These are phyloP conservation scores for Arthrobotrys pseudoclavata DNA, from an alignment of 2,329 filamentous ascomycete genomes.

Conservation along the genomic window DNA sequence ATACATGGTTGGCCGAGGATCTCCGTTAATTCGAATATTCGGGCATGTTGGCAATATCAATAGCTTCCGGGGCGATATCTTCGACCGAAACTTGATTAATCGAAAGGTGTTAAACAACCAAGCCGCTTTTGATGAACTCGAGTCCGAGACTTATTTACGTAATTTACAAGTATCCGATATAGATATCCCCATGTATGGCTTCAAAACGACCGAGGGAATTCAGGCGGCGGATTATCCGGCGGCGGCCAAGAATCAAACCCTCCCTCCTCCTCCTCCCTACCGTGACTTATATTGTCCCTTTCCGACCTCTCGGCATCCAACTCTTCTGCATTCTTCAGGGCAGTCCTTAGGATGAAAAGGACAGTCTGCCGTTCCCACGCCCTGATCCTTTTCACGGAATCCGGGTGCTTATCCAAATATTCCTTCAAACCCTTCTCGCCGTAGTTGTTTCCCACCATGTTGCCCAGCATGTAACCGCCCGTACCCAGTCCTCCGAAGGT, in stretches of 20 bases:
- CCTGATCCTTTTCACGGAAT: conserved; percentile 2
- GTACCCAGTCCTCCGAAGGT: conserved; percentile 2
- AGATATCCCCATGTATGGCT: background rate
- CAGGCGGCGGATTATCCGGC: conserved; percentile 13
- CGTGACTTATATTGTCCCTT: background rate
- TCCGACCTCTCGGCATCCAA: conserved; percentile 18
- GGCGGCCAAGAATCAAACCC: conserved; percentile 17
- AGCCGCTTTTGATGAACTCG: background rate
- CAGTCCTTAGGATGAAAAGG: background rate
- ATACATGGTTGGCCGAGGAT: no score
- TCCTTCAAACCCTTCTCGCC: background rate
- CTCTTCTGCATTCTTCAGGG: conserved; percentile 3
- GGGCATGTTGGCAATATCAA: no score
- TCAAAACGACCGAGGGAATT: conserved; percentile 17
- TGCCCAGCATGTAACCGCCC: background rate
- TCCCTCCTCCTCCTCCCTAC: background rate
- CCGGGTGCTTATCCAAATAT: background rate
- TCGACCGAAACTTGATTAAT: no score
- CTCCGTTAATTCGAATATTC: no score
- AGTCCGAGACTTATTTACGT: background rate
- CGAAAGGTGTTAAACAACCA: no score
- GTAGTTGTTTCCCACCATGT: background rate
- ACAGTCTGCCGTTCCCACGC: background rate
- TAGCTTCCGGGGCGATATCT: no score
- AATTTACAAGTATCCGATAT: background rate